Evolutionary conservation across 495 filamentous ascomycete species (phyloP).

Genomic region (Aspergillus cavernicola): DNA sequence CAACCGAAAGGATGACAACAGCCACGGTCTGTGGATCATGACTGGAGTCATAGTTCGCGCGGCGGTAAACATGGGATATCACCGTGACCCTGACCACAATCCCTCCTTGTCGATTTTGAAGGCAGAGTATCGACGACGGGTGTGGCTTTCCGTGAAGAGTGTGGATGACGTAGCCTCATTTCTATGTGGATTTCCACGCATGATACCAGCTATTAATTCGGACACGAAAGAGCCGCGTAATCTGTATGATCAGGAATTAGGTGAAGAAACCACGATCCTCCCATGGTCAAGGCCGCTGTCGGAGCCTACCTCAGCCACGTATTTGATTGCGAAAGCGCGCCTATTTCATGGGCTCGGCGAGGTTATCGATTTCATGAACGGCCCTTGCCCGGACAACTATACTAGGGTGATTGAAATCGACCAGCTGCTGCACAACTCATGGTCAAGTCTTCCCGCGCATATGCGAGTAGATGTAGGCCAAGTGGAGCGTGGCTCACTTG

Average conservation of each 20-base stretch:
- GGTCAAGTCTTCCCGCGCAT: constrained; percentile 2
- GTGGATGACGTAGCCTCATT: constrained; percentile 46
- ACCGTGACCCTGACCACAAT: constrained; percentile 46
- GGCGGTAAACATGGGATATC: constrained; percentile 46
- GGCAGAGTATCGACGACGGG: constrained; percentile 53
- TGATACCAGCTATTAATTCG: constrained; percentile 25
- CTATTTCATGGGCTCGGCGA: constrained; percentile 5
- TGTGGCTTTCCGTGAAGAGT: constrained; percentile 49
- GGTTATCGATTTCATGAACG: constrained; percentile 4
- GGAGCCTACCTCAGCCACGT: constrained; percentile 16
- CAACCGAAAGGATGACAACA: constrained; percentile 30
- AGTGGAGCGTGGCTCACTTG: background rate
- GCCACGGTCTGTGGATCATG: constrained; percentile 40
- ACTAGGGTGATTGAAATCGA: background rate
- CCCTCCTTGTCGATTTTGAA: constrained; percentile 45
- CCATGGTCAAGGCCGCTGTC: constrained; percentile 20
- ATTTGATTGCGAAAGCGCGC: constrained; percentile 10
- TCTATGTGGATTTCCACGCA: constrained; percentile 37
- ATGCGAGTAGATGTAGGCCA: background rate
- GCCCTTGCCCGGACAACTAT: background rate
- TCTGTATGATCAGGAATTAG: constrained; percentile 31
- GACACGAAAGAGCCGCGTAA: constrained; percentile 41
- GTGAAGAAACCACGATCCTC: constrained; percentile 17
- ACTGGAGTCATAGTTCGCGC: constrained; percentile 33
- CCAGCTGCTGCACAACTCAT: background rate